Evolutionary conservation across 1,139 yeast species (phyloP).

Genomic region (Pichia sp.): DNA sequence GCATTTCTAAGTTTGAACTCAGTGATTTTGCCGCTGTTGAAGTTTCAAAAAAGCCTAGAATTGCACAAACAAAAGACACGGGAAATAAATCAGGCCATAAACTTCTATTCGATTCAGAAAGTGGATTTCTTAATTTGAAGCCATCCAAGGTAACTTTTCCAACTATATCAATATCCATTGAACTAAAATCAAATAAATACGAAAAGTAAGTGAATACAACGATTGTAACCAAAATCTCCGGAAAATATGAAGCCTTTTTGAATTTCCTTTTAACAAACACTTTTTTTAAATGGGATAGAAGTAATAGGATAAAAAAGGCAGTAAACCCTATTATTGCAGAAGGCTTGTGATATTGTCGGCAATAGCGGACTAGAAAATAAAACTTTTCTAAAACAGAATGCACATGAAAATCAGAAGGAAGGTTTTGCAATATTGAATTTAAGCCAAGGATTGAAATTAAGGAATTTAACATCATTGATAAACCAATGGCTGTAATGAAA

Average conservation of each 20-base stretch:
- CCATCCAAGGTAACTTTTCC: slow-evolving; percentile 51
- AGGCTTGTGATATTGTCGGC: slow-evolving; percentile 33
- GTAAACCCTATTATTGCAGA: slow-evolving; percentile 45
- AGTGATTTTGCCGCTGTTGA: slow-evolving; percentile 84
- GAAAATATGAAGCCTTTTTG: slow-evolving; percentile 45
- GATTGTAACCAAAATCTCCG: slow-evolving; percentile 78
- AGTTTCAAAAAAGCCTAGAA: slow-evolving; percentile 88
- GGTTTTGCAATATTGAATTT: slow-evolving; percentile 28
- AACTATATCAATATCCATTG: slow-evolving; percentile 53
- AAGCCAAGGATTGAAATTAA: slow-evolving; percentile 67
- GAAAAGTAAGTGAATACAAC: slow-evolving; percentile 55
- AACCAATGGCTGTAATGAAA: slow-evolving; percentile 87
- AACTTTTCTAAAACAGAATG: slow-evolving; percentile 75
- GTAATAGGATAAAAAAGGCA: slow-evolving; percentile 38
- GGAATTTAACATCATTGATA: slow-evolving; percentile 81
- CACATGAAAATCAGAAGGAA: slow-evolving; percentile 39
- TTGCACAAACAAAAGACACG: slow-evolving; percentile 68
- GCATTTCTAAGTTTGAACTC: slow-evolving; percentile 57
- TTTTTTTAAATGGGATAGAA: slow-evolving; percentile 37
- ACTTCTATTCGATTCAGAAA: slow-evolving; percentile 29
- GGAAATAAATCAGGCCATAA: slow-evolving; percentile 39
- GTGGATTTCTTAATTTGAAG: slow-evolving; percentile 40
- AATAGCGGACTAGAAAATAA: slow-evolving; percentile 42
- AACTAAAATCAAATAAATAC: slow-evolving; percentile 40
- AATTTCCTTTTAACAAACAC: slow-evolving; percentile 23